Base-by-base conservation (phyloP, 2,329 filamentous ascomycete genomes). In the Ilyonectria mors-panacis region DNA sequence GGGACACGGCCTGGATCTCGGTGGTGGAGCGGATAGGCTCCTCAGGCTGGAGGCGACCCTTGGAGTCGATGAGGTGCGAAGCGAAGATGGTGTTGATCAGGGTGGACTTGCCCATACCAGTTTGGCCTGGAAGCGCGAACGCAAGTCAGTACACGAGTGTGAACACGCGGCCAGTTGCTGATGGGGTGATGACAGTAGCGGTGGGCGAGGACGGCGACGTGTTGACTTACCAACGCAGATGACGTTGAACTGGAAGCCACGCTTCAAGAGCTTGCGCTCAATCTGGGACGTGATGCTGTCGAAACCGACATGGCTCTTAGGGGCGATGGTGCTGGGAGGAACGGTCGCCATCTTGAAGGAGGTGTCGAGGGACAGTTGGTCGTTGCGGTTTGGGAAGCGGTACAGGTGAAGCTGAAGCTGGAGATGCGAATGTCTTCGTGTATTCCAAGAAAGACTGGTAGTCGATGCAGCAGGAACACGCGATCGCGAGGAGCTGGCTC, bases 1-100 rank as follows among this genome's bases (percentile, higher is more conserved):
- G 96, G 73, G 96, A 98, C 74, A 96, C 95, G 59, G 94, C 92
- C 85, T 98, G 95, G 79, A 99, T 99, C 86, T 98, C 96, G 80
- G 96, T 99, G 71, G 96, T 99, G 74, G 93, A 93, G 81, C 96
- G 94, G 78, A 97, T 94, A 77, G 92, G 92, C 88, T 99, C 96
- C 80, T 97, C 93, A 73, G 96, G 96, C 69, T 92, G 87, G 79
- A 98, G 88, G 80, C 96, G 94, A 80, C 96, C 96, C 88, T 99
- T 99, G 81, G 94, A 97, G 84, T 99, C 95, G 85, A 99, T 98
- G 77, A 99, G 90, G 87, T 99, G 96, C 76, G 96, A 98, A 76
- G 96, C 96, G 85, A 99, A 99, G 88, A 99, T 98, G 85, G 96
- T 99, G 90, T 99, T 99, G 89, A 99, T 97, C 81, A 99, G 86